Evolutionary conservation across 306 rosid species (phyloP).

Genomic region (Quercus robur): DNA sequence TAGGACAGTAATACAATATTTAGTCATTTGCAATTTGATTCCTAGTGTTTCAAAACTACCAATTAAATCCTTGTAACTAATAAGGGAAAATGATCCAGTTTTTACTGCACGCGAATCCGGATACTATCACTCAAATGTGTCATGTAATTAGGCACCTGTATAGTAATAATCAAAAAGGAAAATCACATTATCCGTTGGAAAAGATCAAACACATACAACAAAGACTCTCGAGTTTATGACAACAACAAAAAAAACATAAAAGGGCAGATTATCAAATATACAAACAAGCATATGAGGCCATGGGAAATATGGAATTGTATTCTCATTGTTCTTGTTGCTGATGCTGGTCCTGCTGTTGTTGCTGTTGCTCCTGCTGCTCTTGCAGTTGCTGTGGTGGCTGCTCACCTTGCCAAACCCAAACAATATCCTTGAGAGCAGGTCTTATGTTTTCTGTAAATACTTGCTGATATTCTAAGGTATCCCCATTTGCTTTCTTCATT

Average conservation of each 20-base stretch:
- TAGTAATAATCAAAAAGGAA: neutral
- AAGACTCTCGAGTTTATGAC: neutral
- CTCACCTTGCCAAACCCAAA: slow-evolving; percentile 83
- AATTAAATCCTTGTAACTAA: too few species aligned
- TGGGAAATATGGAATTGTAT: neutral
- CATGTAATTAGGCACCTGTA: too few species aligned
- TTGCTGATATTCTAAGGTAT: slow-evolving; percentile 77
- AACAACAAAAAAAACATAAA: neutral
- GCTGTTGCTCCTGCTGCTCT: slow-evolving; percentile 26
- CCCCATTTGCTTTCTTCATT: slow-evolving; percentile 78
- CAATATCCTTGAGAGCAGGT: slow-evolving; percentile 76
- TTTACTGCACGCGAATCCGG: too few species aligned
- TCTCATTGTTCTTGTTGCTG: slow-evolving; percentile 1
- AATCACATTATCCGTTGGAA: neutral
- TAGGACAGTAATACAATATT: too few species aligned
- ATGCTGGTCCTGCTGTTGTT: slow-evolving; percentile 25
- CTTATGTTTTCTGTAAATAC: slow-evolving; percentile 62
- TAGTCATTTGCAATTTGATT: too few species aligned
- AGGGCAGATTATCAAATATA: neutral
- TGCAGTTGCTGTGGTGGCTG: slow-evolving; percentile 31
- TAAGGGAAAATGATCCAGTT: too few species aligned
- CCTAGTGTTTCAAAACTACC: too few species aligned
- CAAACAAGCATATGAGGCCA: neutral
- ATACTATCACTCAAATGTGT: too few species aligned
- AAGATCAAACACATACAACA: neutral